Conservation (phyloP, 2,329 filamentous ascomycete species). For the Apiospora arundinis region DNA sequence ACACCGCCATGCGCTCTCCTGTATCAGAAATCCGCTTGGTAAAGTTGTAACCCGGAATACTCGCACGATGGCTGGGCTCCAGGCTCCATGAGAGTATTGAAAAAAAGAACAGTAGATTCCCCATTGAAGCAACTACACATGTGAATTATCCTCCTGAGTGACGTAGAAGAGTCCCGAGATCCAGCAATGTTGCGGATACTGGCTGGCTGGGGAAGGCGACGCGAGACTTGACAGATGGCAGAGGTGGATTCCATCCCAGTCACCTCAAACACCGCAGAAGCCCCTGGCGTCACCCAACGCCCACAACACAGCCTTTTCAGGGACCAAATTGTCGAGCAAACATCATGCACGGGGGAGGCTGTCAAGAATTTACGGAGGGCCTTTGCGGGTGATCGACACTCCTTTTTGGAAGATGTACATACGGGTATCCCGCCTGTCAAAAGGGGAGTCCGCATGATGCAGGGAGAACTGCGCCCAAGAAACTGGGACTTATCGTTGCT, state of each 20-base stretch:
- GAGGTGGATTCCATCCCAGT: background rate
- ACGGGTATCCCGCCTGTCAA: constrained; percentile 1
- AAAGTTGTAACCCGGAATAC: background rate
- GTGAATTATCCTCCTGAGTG: background rate
- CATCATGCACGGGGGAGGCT: background rate
- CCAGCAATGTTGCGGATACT: background rate
- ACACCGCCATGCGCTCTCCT: background rate
- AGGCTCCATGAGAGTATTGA: background rate
- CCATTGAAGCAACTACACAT: no score
- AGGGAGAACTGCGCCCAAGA: background rate
- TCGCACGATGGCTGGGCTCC: background rate
- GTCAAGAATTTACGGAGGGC: background rate
- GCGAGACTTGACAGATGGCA: background rate
- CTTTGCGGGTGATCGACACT: constrained; percentile 6
- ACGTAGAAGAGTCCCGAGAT: background rate
- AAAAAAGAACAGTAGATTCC: no score
- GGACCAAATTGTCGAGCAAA: background rate
- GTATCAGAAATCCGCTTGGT: background rate
- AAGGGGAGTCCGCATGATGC: background rate
- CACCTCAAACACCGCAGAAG: background rate
- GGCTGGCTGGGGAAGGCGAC: constrained; percentile 11
- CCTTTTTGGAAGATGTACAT: background rate
- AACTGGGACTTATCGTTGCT: background rate
- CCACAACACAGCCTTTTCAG: constrained; percentile 1
- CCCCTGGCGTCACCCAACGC: background rate